Evolutionary conservation across 1,284 basidiomycete genomes (phyloP), one percentile per base, ranked within the genome.

Genomic region (Fomitiporia mediterranea): DNA sequence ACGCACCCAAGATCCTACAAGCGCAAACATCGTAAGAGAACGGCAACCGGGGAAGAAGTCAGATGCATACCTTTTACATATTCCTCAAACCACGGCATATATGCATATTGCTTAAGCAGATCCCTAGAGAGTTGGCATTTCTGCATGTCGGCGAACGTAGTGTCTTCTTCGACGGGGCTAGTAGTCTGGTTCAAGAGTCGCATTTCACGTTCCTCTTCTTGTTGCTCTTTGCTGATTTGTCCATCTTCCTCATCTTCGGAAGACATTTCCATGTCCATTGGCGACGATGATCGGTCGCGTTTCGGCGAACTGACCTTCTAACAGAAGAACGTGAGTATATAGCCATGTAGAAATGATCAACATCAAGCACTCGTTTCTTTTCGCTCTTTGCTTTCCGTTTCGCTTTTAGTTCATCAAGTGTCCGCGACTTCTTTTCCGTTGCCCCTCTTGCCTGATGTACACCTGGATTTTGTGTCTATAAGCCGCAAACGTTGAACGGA

Each of bases 381-480:
- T 90, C 86, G 60, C 85, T 86, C 67, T 89, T 89, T 4, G 87
- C 88, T 65, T 84, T 90, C 42, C 94, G 78, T 65, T 79, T 86
- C 15, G 86, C 89, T 71, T 88, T 94, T 23, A 94, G 75, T 68
- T 93, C 91, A 56, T 89, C 88, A 23, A 95, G 77, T 63, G 88
- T 91, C 46, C 78, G 78, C 4, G 78, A 77, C 72, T 94, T 94
- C 71, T 93, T 89, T 65, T 89, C 91, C 0, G 89, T 89, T 3
- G 86, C 83, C 11, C 90, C 91, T 19, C 91, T 83, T 25, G 82
- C 78, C 28, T 84, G 80, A 60, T 92, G 88, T 72, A 83, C 80
- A 23, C 86, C 88, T 90, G 57, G n/a, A n/a, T n/a, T n/a, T n/a
- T n/a, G n/a, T 62, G 7, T 49, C 38, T 60, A 46, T 21, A 21